phyloP scores from a whole-genome alignment of 176 grass and related monocot species.

The Avena sativa region DNA sequence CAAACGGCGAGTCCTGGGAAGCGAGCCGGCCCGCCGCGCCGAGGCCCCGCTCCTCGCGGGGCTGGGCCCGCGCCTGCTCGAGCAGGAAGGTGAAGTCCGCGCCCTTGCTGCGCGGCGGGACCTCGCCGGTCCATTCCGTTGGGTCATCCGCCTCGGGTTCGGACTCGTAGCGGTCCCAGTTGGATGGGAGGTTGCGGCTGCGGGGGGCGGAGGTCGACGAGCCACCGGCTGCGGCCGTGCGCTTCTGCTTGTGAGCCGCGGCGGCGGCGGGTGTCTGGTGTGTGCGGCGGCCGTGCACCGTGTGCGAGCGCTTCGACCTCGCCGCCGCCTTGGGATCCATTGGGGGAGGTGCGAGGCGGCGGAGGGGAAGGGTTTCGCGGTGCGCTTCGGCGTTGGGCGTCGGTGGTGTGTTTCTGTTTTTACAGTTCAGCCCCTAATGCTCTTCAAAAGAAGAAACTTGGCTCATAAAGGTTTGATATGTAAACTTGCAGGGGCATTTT shows the following conservation, averaged over 20 bases:
- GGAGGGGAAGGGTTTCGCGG: constrained; percentile 5
- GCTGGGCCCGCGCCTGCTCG: constrained; percentile 69
- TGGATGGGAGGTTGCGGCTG: constrained; percentile 68
- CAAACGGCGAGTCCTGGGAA: constrained; percentile 49
- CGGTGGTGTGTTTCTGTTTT: neutral
- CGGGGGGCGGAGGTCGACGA: constrained; percentile 31
- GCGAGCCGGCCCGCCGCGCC: constrained; percentile 28
- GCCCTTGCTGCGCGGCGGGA: constrained; percentile 76
- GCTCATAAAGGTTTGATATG: neutral
- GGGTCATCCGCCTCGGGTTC: constrained; percentile 50
- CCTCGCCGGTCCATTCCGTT: constrained; percentile 48
- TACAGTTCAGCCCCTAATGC: neutral
- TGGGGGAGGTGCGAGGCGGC: neutral
- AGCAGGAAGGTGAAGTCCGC: constrained; percentile 77
- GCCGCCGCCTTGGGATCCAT: constrained; percentile 95
- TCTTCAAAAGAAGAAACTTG: neutral
- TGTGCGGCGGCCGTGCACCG: constrained; percentile 67
- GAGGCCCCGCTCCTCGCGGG: constrained; percentile 43
- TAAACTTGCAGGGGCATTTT: accelerated
- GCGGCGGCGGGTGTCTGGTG: constrained; percentile 66
- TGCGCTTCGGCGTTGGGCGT: neutral
- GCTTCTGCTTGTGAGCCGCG: constrained; percentile 72
- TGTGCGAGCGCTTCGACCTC: constrained; percentile 85
- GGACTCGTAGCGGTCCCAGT: constrained; percentile 73
- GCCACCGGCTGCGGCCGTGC: constrained; percentile 19